A percentile compares a stretch with the other conserved stretches of the same genome.
Conservation (phyloP, 257 asterid species). For the Fraxinus pennsylvanica region DNA sequence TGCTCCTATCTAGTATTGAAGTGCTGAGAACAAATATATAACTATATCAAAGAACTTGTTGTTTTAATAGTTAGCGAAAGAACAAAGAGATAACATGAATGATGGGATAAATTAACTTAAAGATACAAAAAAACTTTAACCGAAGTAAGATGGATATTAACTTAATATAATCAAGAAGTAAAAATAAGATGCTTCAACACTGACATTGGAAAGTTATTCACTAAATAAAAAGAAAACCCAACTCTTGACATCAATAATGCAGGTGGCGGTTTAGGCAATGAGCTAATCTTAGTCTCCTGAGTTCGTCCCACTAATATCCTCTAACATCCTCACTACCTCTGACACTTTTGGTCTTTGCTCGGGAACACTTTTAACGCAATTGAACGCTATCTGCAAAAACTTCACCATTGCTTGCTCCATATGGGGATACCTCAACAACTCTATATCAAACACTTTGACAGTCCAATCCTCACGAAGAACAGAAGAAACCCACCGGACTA, state of each 20-base stretch:
- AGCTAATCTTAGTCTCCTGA: not conserved
- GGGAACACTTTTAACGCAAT: not conserved
- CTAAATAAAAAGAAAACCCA: not conserved
- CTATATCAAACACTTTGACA: not conserved
- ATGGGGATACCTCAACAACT: not conserved
- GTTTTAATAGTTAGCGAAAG: too few species aligned
- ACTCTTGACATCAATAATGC: not conserved
- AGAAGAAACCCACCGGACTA: not conserved
- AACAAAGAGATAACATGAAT: too few species aligned
- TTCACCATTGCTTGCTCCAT: not conserved
- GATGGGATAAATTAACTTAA: too few species aligned
- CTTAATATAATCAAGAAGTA: too few species aligned
- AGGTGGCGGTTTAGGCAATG: not conserved
- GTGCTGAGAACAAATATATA: too few species aligned
- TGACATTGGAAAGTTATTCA: too few species aligned
- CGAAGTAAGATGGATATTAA: too few species aligned
- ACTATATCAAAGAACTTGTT: too few species aligned
- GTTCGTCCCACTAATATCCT: not conserved
- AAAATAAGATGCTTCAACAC: too few species aligned
- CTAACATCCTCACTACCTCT: not conserved
- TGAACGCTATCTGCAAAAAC: not conserved
- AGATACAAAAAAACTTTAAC: too few species aligned
- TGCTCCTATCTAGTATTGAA: too few species aligned
- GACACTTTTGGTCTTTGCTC: not conserved
- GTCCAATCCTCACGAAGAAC: not conserved